Conservation (phyloP, 805 yeast species). For the Wickerhamiella lipophila region DNA sequence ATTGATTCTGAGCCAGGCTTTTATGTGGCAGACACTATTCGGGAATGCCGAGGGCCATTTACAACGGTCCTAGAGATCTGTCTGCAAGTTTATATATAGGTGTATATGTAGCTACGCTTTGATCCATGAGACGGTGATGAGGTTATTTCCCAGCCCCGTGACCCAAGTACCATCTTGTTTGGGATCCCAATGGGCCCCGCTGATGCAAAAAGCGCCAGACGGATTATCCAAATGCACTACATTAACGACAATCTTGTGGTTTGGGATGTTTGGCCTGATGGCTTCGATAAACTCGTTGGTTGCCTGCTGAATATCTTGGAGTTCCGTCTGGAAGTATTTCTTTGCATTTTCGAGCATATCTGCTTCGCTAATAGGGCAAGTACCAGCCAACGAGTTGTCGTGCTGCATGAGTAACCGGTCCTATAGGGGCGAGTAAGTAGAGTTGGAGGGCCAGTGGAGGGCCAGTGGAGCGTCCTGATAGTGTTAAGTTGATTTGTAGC, state of each 20-base stretch:
- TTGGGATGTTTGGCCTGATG: conserved; percentile 16
- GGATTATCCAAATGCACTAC: conserved; percentile 14
- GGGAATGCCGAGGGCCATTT: conserved; percentile 84
- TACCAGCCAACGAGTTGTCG: background rate
- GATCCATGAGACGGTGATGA: conserved; percentile 20
- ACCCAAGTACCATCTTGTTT: conserved; percentile 22
- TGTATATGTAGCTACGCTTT: background rate
- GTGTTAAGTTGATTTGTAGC: too few species aligned
- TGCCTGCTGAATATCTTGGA: background rate
- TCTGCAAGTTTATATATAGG: background rate
- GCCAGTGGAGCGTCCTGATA: too few species aligned
- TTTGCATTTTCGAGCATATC: conserved; percentile 12
- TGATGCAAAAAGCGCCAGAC: conserved; percentile 16
- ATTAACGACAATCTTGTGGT: conserved; percentile 19
- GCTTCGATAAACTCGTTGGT: background rate
- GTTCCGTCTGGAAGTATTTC: conserved; percentile 8
- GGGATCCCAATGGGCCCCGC: conserved; percentile 23
- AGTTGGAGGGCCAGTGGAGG: too few species aligned
- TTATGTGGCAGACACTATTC: conserved; percentile 88
- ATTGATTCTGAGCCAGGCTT: conserved; percentile 86
- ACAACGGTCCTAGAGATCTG: conserved; percentile 24
- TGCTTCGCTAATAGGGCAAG: conserved; percentile 16
- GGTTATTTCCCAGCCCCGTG: conserved; percentile 3
- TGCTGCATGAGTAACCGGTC: conserved; percentile 2
- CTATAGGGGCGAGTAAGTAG: too few species aligned